A percentile compares a stretch with the other conserved stretches of the same genome.
Conservation (phyloP, 257 asterid genomes). For the Ballota nigra region DNA sequence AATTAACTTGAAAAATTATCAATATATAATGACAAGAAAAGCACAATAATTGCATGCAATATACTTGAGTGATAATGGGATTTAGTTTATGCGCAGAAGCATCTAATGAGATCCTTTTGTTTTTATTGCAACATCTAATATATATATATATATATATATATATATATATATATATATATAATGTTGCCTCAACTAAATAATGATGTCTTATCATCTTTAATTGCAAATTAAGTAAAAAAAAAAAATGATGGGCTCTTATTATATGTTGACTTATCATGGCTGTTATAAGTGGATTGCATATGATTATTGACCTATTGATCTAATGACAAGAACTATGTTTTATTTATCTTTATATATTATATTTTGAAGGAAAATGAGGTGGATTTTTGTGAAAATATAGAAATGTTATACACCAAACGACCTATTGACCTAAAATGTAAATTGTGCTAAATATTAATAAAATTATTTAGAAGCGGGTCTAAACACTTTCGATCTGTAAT, state of each 20-base stretch:
- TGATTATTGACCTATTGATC: constrained; percentile 30
- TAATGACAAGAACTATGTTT: background rate
- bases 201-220: constrained; percentile 31
- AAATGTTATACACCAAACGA: too few species aligned
- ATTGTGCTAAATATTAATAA: too few species aligned
- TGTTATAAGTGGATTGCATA: constrained; percentile 38
- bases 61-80: constrained; percentile 20
- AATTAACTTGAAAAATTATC: background rate
- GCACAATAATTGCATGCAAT: constrained; percentile 20
- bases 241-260: background rate
- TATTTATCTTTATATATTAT: background rate
- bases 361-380: too few species aligned
- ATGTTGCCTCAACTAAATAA: background rate
- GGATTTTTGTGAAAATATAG: too few species aligned
- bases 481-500: too few species aligned
- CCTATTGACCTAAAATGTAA: too few species aligned
- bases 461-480: too few species aligned
- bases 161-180: background rate
- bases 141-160: too few species aligned
- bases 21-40: constrained; percentile 5
- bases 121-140: background rate
- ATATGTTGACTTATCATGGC: constrained; percentile 29
- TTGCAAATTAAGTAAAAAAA: background rate
- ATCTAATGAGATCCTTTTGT: constrained; percentile 2
- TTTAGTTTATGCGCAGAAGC: constrained; percentile 20